Evolutionary conservation across 2,329 filamentous ascomycete species (phyloP).

Genomic region (Emmonsia crescens): DNA sequence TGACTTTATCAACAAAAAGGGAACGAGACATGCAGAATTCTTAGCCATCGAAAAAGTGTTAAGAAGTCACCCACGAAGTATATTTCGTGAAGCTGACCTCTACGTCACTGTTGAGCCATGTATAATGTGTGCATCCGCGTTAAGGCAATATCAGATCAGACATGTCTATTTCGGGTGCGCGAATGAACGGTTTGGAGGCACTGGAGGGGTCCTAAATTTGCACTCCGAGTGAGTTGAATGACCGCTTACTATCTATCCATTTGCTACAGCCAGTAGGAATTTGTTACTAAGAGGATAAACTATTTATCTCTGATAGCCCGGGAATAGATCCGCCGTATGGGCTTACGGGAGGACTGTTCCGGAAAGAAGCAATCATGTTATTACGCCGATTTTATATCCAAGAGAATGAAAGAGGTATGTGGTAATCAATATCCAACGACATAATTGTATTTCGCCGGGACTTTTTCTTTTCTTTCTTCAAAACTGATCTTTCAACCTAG

Average conservation of each 20-base stretch:
- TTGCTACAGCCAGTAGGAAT: not conserved
- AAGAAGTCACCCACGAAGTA: conserved; percentile 51
- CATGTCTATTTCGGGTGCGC: conserved; percentile 90
- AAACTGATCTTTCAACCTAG: conserved; percentile 25
- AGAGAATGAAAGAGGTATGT: conserved; percentile 78
- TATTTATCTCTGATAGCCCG: conserved; percentile 36
- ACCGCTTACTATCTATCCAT: not conserved
- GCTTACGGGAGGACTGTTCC: conserved; percentile 75
- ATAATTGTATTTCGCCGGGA: not conserved
- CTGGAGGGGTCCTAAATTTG: conserved; percentile 82
- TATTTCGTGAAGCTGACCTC: conserved; percentile 64
- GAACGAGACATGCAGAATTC: conserved; percentile 91
- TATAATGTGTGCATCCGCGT: conserved; percentile 93
- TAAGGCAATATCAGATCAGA: conserved; percentile 77
- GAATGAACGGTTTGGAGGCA: conserved; percentile 95
- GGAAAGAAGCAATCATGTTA: conserved; percentile 86
- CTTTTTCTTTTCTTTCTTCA: not conserved
- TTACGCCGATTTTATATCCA: conserved; percentile 93
- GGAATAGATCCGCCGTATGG: conserved; percentile 70
- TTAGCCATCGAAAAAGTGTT: conserved; percentile 65
- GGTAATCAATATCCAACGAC: not conserved
- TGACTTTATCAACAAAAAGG: conserved; percentile 36
- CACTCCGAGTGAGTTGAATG: conserved; percentile 50
- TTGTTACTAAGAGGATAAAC: conserved; percentile 5
- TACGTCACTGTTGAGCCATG: conserved; percentile 98